Evolutionary conservation across 768 basidiomycete species (phyloP), one percentile per base, ranked within the genome.

Genomic region (Psilocybe subaeruginosa): DNA sequence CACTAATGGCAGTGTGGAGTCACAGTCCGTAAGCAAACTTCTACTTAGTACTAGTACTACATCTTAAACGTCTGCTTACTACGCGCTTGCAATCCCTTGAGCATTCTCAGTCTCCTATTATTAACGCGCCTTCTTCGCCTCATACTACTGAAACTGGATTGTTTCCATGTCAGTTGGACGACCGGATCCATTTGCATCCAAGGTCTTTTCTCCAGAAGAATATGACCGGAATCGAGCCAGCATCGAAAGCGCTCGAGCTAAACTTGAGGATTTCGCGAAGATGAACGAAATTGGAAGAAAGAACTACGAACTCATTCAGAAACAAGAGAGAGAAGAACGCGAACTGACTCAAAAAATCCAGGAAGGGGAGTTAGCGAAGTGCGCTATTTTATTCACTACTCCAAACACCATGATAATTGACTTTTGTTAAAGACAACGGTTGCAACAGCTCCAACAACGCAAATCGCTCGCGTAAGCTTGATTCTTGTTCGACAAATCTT

Each of bases 281-380:
- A 70, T 76, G 62, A 83, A 84, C 56, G 79, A 82, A 47, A 64
- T 69, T 1, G 83, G 78, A 66, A 58, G 59, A 63, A 45, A 62
- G 65, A 57, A 23, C 64, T 17, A 17, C 35, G 65, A 64, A 14
- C 50, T 35, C 49, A 23, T 30, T 9, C 23, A 57, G 51, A 30
- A 64, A 41, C 48, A 49, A 43, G 41, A 43, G n/a, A 43, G 41
- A 43, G 43, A 65, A 35, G 64, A 68, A 33, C 55, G 51, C 5
- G 64, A 63, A 16, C 59, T 72, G 27, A 37, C 66, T 49, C 58
- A 54, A 41, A 67, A 73, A 65, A 70, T 80, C 6, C 69, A 73
- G 41, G 79, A 79, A 17, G 85, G 84, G 1, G 74, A 77, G 17
- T 70, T 79, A 56, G 85, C 84, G 41, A 74, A 77, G 84, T 71